Percentiles rank a stretch among this genome's conserved stretches.
Conservation (phyloP, 345 rosid species). For the Corchorus olitorius region DNA sequence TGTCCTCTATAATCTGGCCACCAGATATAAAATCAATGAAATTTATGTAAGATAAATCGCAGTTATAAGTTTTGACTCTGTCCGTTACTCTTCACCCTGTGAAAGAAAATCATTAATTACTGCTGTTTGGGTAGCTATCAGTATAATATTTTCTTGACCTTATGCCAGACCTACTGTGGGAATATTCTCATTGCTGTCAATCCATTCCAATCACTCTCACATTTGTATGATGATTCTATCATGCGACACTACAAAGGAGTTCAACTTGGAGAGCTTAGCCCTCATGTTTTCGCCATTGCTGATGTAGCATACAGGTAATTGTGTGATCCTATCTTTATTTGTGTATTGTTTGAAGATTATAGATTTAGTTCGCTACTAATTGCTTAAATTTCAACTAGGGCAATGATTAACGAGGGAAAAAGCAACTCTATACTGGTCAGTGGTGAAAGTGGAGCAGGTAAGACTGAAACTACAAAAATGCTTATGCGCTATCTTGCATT, state of each 20-base stretch:
- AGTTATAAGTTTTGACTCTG: slow-evolving; percentile 20
- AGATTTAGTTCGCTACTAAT: slow-evolving; percentile 18
- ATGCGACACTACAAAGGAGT: slow-evolving; percentile 78
- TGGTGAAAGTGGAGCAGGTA: slow-evolving; percentile 98
- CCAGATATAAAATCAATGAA: slow-evolving; percentile 58
- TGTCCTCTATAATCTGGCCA: slow-evolving; percentile 68
- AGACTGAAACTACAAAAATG: slow-evolving; percentile 95
- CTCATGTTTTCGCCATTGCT: slow-evolving; percentile 88
- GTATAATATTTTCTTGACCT: slow-evolving; percentile 42
- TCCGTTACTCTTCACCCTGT: slow-evolving; percentile 25
- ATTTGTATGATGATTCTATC: slow-evolving; percentile 47
- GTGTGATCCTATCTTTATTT: background rate
- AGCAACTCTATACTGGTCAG: slow-evolving; percentile 88
- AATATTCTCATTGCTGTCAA: slow-evolving; percentile 91
- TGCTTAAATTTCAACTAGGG: slow-evolving; percentile 47
- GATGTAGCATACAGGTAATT: slow-evolving; percentile 77
- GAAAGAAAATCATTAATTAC: slow-evolving; percentile 26
- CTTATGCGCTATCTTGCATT: slow-evolving; percentile 92
- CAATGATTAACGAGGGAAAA: slow-evolving; percentile 73
- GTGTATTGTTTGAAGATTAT: slow-evolving; percentile 18
- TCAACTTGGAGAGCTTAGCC: slow-evolving; percentile 53
- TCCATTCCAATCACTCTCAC: slow-evolving; percentile 77
- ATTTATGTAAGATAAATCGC: slow-evolving; percentile 65
- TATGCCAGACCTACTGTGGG: slow-evolving; percentile 83
- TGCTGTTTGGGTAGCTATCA: slow-evolving; percentile 34